Evolutionary conservation across 805 yeast genomes (phyloP), one percentile per base, ranked within the genome.

Genomic region (Candida dendrica): DNA sequence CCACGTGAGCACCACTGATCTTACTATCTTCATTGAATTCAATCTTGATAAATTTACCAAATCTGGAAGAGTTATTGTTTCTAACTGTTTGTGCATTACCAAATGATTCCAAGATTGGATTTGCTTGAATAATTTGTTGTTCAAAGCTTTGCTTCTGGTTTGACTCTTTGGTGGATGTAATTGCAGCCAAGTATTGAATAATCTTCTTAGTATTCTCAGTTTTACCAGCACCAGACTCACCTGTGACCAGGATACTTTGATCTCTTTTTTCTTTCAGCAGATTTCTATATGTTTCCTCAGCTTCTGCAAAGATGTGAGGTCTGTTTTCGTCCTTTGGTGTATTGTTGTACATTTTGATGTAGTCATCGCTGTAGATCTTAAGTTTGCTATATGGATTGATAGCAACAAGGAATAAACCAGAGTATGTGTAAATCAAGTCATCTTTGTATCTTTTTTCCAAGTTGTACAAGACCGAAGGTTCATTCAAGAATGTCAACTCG

Each of bases 141-240:
- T 93, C 98, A 51, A 93, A 84, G 37, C 74, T 69, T 43, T 54
- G 35, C 47, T 47, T 34, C 11, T 31, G 34, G 6, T 46, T 46
- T 8, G 41, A 37, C 14, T 42, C 46, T 30, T 55, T 52, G 42
- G 62, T 52, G 9, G 74, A 56, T 2, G 95, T 78, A 22, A 87
- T 81, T 7, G 87, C 79, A 1, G 96, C 87, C 43, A 93, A 71
- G 60, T 89, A 93, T 60, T 90, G 97, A 45, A 93, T 83, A 42
- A 93, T 89, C 58, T 85, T 89, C 61, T 93, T 93, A 4, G 99
- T 93, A 52, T 88, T 93, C 64, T 93, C 98, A 0, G 99, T 93
- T 59, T 93, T 93, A 41, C 99, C 99, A 0, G 99, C 98, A 50
- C 99, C 99, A 19, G 95, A 84, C 59, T 93, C 99, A 49, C 99